Evolutionary conservation across 208 protist genomes (phyloP), one percentile per base, ranked within the genome.

Genomic region (Angomonas ambiguus): DNA sequence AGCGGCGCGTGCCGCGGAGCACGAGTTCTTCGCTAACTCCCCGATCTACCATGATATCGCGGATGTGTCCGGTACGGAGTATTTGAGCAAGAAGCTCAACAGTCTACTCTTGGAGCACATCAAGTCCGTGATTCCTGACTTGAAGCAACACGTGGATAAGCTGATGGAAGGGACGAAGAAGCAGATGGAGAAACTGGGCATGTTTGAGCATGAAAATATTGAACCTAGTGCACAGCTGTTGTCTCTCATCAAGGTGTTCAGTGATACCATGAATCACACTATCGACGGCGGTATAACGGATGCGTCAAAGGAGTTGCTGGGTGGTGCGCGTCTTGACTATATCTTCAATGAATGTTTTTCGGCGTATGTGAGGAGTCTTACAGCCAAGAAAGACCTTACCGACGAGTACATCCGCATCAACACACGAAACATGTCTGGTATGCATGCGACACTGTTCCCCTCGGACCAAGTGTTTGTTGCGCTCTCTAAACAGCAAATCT

Each of bases 401-500:
- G 90, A 96, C 48, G 87, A 94, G 48, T 97, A 98, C 68, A 98
- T 99, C 58, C 88, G 91, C 64, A 98, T 94, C 35, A 97, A 97
- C 63, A 96, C 98, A 33, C 85, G 92, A 51, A 98, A 98, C 78
- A 97, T 97, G 76, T 93, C 91, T 10, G 98, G 98, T 79, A 97
- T 98, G 72, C 88, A 97, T 62, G 80, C 93, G 31, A 92, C 94
- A 0, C 79, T 99, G 10, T 99, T 99, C 72, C 95, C 98, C 2
- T 98, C 98, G 18, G 98, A 99, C 67, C 88, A 94, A 53, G 88
- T 96, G 1, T 99, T 99, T 68, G 94, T 99, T 34, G 82, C 95
- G 20, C 85, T 99, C 8, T 94, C 96, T 18, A 96, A 95, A 69
- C 80, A 93, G 73, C 97, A 99, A 69, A 98, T 99, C 20, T 30